Conservation (phyloP, 2,329 filamentous ascomycete genomes). For the Nemania bipapillata region DNA sequence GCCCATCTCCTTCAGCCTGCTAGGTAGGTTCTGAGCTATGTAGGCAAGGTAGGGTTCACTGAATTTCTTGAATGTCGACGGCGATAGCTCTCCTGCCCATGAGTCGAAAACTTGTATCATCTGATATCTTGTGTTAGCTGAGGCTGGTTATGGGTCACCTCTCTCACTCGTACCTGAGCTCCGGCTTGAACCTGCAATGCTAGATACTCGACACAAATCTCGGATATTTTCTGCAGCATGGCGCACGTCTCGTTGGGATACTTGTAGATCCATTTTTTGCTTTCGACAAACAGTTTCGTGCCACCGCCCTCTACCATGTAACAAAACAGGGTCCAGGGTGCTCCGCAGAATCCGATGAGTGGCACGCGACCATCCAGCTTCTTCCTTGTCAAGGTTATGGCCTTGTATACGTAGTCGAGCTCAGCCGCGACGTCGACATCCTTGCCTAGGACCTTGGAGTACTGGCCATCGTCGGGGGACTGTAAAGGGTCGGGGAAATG, state of each 20-base stretch:
- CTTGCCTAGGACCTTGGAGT: constrained; percentile 77
- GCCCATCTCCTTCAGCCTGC: constrained; percentile 76
- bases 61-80: constrained; percentile 83
- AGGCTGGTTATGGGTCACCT: background rate
- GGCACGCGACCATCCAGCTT: constrained; percentile 91
- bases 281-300: constrained; percentile 91
- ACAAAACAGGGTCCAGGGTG: constrained; percentile 95
- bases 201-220: constrained; percentile 93
- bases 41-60: constrained; percentile 85
- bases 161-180: constrained; percentile 71
- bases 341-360: constrained; percentile 94
- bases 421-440: constrained; percentile 86
- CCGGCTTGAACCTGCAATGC: constrained; percentile 92
- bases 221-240: constrained; percentile 88
- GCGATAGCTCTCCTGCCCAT: constrained; percentile 94
- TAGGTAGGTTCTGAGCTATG: constrained; percentile 83
- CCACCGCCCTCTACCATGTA: constrained; percentile 99
- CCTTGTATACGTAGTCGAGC: constrained; percentile 94
- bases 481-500: constrained; percentile 88
- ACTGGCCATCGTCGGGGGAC: constrained; percentile 84
- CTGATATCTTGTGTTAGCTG: constrained; percentile 53
- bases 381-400: constrained; percentile 87
- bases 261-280: constrained; percentile 96
- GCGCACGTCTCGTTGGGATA: constrained; percentile 82
- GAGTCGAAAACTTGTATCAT: constrained; percentile 97